Base-by-base conservation (phyloP, 2,329 filamentous ascomycete genomes). In the Penicillium rolfsii region DNA sequence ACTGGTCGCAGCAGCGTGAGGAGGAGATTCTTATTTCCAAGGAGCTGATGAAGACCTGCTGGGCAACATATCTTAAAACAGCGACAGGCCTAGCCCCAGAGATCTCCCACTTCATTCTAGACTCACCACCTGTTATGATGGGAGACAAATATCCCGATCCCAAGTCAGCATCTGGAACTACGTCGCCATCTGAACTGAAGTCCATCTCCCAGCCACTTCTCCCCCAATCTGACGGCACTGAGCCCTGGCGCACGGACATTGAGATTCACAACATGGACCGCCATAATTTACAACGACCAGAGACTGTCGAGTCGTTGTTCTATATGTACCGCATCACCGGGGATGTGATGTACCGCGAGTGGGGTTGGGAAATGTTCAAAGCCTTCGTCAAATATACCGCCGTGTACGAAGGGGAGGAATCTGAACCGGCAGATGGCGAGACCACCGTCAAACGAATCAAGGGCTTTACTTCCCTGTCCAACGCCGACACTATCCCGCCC, bases 311-410 rank as follows among this genome's bases (percentile, higher is more conserved):
- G 80, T 93, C 89, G 61, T 81, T 99, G 63, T 93, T 99, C 72
- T 97, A 98, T 80, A 96, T 99, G 93, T 99, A 94, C 90, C 89
- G 95, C 64, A 96, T 99, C 76, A 99, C 95, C 0, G 91, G 91
- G 28, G 93, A 99, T 64, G 82, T 86, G 41, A 89, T 87, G 66
- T 99, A 99, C 77, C 87, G 95, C 28, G 88, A 97, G 71, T 98
- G 94, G 94, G 95, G 95, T 14, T 99, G 95, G 95, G 89, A 97
- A 69, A 98, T 99, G 89, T 99, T 99, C 80, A 88, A 91, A 74
- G 88, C 89, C 0, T 99, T 99, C 74, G 83, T 94, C 77, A 89
- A 92, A 71, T 85, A 97, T 77, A 96, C 91, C 0, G 87, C 90
- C 6, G 89, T 97, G 2, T 83, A 86, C 46, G 89, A 93, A 41